phyloP scores from a whole-genome alignment of 2,329 filamentous ascomycete species.

The Hypoxylon sp. region DNA sequence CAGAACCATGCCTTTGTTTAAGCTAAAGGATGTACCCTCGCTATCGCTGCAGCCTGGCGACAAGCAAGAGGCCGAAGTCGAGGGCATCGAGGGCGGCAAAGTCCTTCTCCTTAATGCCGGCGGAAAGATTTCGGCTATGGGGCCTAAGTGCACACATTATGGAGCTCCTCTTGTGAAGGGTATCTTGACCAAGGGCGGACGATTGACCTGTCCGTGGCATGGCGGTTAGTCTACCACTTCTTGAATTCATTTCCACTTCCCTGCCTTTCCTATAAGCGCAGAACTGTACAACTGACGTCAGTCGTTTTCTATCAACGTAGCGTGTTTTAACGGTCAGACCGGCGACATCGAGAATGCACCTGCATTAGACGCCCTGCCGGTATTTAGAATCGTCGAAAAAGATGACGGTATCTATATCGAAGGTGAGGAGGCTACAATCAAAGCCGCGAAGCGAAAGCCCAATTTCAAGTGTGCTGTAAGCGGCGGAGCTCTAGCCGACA shows the following conservation, averaged over 20 bases:
- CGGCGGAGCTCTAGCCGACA: conserved; percentile 66
- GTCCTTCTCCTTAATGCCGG: conserved; percentile 86
- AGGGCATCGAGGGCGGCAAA: conserved; percentile 88
- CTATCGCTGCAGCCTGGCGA: conserved; percentile 83
- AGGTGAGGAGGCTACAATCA: conserved; percentile 83
- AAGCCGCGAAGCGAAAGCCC: conserved; percentile 79
- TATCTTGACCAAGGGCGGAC: conserved; percentile 83
- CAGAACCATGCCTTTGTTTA: conserved; percentile 71
- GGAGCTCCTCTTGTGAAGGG: conserved; percentile 91
- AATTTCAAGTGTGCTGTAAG: conserved; percentile 77
- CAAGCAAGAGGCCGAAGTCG: conserved; percentile 91
- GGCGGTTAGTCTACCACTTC: conserved; percentile 73
- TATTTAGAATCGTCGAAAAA: conserved; percentile 85
- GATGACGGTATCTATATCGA: conserved; percentile 88
- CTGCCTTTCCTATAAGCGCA: neutral
- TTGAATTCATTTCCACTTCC: conserved; percentile 1
- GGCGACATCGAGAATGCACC: conserved; percentile 97
- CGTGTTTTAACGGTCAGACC: conserved; percentile 90
- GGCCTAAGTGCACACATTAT: conserved; percentile 90
- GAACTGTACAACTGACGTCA: conserved; percentile 18
- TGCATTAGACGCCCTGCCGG: conserved; percentile 85
- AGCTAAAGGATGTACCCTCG: conserved; percentile 82
- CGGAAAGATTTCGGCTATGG: conserved; percentile 83
- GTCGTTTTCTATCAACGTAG: conserved; percentile 60
- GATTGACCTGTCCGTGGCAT: conserved; percentile 96